Conservation (phyloP, 1,139 yeast species). For the Debaryomyces fabryi region DNA sequence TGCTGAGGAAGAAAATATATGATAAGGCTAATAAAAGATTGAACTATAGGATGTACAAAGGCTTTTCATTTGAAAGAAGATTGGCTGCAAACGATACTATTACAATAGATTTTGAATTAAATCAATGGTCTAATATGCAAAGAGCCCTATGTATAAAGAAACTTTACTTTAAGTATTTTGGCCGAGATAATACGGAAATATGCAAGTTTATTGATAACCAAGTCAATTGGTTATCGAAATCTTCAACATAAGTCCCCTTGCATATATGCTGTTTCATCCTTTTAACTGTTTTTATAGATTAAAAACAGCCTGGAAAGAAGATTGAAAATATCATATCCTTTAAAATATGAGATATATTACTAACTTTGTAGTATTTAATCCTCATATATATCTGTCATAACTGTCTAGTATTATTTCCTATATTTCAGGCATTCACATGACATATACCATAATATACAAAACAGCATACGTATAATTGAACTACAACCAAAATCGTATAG, state of each 20-base stretch:
- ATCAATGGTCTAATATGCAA: slow-evolving; percentile 38
- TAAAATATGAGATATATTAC: too few relatives aligned
- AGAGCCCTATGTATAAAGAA: slow-evolving; percentile 30
- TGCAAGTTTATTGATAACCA: slow-evolving; percentile 34
- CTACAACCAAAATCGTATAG: background rate
- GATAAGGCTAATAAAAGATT: slow-evolving; percentile 13
- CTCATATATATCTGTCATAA: too few relatives aligned
- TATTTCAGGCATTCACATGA: too few relatives aligned
- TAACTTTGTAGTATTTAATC: too few relatives aligned
- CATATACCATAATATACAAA: too few relatives aligned
- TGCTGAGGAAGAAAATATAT: slow-evolving; percentile 28
- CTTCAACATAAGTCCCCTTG: background rate
- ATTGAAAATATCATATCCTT: too few relatives aligned
- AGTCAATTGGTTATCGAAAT: slow-evolving; percentile 27
- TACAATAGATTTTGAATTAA: slow-evolving; percentile 34
- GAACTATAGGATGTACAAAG: slow-evolving; percentile 7
- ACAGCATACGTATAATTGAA: too few relatives aligned
- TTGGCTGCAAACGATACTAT: background rate
- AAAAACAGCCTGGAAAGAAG: too few relatives aligned
- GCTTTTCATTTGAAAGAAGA: slow-evolving; percentile 23
- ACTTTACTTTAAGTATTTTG: slow-evolving; percentile 30
- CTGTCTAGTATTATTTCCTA: too few relatives aligned
- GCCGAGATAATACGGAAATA: slow-evolving; percentile 24
- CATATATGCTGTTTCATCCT: too few relatives aligned
- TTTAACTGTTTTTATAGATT: too few relatives aligned